A percentile compares a stretch with the other conserved stretches of the same genome.
Conservation (phyloP, 2,329 filamentous ascomycete species). For the Colletotrichum echinochloae region DNA sequence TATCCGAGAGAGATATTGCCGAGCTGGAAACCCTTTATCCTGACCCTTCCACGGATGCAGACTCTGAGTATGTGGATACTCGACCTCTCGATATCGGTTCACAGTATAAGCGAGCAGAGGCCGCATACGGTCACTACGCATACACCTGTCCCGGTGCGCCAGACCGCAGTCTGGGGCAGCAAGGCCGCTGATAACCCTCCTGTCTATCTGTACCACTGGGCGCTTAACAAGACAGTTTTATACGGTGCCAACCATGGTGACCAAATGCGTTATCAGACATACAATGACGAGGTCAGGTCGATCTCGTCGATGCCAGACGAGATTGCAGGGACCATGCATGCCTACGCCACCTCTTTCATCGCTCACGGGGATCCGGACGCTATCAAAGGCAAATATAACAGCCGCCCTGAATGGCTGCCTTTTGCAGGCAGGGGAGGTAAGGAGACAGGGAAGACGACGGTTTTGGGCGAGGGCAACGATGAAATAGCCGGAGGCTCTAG, state of each 20-base stretch:
- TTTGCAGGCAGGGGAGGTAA: constrained; percentile 44
- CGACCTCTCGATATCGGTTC: constrained; percentile 52
- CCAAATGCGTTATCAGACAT: constrained; percentile 57
- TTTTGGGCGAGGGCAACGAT: constrained; percentile 61
- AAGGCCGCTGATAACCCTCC: constrained; percentile 35
- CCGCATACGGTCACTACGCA: constrained; percentile 66
- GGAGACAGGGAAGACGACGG: constrained; percentile 51
- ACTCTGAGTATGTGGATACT: constrained; percentile 48
- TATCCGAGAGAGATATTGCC: constrained; percentile 47
- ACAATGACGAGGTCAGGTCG: neutral
- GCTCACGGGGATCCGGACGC: constrained; percentile 37
- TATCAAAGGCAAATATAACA: constrained; percentile 42
- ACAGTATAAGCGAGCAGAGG: constrained; percentile 67
- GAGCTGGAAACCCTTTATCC: constrained; percentile 49
- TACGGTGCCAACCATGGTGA: constrained; percentile 57
- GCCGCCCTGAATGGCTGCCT: constrained; percentile 41
- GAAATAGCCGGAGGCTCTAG: constrained; percentile 58
- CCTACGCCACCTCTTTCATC: constrained; percentile 30
- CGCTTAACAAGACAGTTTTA: constrained; percentile 45
- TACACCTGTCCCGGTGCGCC: constrained; percentile 65
- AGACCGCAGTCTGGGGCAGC: constrained; percentile 54
- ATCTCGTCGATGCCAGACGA: neutral
- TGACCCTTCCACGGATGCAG: constrained; percentile 47
- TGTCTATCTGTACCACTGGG: constrained; percentile 49
- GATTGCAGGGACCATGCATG: constrained; percentile 21